Evolutionary conservation across 1,284 basidiomycete genomes (phyloP), one percentile per base, ranked within the genome.

Genomic region (Mycosarcoma maydis): DNA sequence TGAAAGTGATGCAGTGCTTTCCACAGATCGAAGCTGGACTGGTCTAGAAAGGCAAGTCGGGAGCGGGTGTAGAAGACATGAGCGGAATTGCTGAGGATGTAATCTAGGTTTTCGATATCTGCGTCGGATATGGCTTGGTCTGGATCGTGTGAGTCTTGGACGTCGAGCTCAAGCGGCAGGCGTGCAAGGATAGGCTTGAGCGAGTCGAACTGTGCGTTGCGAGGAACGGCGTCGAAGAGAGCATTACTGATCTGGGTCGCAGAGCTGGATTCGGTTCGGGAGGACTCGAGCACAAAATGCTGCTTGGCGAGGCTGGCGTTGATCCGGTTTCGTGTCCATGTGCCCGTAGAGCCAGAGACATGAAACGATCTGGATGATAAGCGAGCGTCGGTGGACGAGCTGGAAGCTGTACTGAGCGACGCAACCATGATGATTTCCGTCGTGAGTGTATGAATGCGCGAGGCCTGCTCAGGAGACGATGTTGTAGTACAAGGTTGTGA

Each of bases 111-210:
- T 2, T 47, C 48, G 19, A 37, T 16, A n/a, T 30, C 16, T 29
- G 7, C 14, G 13, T 38, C 36, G n/a, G 29, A 23, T 10, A 20
- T 23, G 1, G 11, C 47, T 4, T 59, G 41, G 6, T 41, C 47
- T 3, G 39, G 29, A 8, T 57, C 17, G 1, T 55, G 33, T n/a
- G 27, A 41, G 10, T 53, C 51, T 9, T 33, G 17, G 9, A 20
- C 42, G 5, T 59, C 19, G 22, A 56, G 27, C 9, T 40, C 49
- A 19, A 40, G 17, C 8, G 75, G 73, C 0, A 76, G 59, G 3
- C 67, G 49, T 1, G 73, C 69, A 4, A 75, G 55, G 46, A 76
- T 76, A n/a, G 73, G 73, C n/a, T 43, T 54, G n/a, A 69, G 57
- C 13, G 61, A 52, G 6, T 58, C 61, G 32, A 69, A 74, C 11